Base-by-base conservation (phyloP, 2,329 filamentous ascomycete species). In the Hypoxylon sp. region DNA sequence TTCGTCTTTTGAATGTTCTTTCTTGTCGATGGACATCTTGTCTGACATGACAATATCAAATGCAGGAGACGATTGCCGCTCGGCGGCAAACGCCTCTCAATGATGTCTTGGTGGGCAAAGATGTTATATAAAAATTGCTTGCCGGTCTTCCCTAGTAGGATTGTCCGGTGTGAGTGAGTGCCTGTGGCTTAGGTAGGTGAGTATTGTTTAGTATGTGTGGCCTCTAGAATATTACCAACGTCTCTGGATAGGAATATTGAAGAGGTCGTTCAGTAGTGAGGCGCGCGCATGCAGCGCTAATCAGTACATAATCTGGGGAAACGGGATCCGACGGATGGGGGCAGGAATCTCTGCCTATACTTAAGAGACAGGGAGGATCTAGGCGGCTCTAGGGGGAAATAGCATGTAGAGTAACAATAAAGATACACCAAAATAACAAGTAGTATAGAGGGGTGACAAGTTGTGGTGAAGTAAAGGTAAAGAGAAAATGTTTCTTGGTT, bases 21-120 rank as follows among this genome's bases (percentile, higher is more conserved):
- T 86, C 78, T 86, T 85, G 78, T 90, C 87, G 79, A 90, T 87
- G 73, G 88, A 90, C 89, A 90, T 91, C 73, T 83, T 87, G 80
- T 89, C 87, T 81, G 87, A 86, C 87, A 90, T 90, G 79, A 82
- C 84, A 82, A 79, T 76, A 63, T 67, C 62, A 62, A 68, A 72
- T 70, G 72, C 73, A 76, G 72, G 73, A 77, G 77, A 78, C 75
- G 75, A 72, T 77, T 78, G 80, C 81, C 80, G 80, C 78, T 77
- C 75, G 80, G 79, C 79, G 78, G 79, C 79, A 79, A 78, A 75
- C 76, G 79, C 79, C 80, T 80, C 75, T 74, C 73, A 71, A 60
- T 51, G 63, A 60, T 43, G 67, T 71, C 62, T 57, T 68, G 51
- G 62, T 65, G 53, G 61, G 59, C 62, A 67, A 65, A 62, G 38